These are phyloP conservation scores for Verruconis gallopava DNA, from an alignment of 2,329 filamentous ascomycete genomes.

Conservation along the genomic window DNA sequence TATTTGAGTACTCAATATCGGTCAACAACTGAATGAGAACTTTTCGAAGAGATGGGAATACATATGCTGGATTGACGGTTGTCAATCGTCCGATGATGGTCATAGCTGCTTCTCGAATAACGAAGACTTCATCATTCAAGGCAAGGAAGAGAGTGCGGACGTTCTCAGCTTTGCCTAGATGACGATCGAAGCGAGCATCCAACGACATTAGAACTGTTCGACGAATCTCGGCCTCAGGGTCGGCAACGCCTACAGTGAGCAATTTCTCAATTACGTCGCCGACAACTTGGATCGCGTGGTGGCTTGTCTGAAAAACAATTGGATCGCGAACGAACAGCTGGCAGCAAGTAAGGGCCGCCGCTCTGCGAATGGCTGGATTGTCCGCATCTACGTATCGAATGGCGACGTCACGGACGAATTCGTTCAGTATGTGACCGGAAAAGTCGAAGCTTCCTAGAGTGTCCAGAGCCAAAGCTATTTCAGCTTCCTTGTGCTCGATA, in stretches of 20 bases:
- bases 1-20: slow-evolving; percentile 91
- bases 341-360: slow-evolving; percentile 90
- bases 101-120: slow-evolving; percentile 87
- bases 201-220: slow-evolving; percentile 78
- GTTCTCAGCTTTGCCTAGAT: slow-evolving; percentile 95
- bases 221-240: slow-evolving; percentile 76
- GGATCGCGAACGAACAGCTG: slow-evolving; percentile 95
- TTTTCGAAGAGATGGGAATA: slow-evolving; percentile 90
- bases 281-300: slow-evolving; percentile 92
- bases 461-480: slow-evolving; percentile 85
- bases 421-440: slow-evolving; percentile 75
- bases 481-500: slow-evolving; percentile 67
- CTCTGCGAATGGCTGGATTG: slow-evolving; percentile 83
- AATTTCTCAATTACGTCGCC: slow-evolving; percentile 96
- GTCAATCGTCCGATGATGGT: slow-evolving; percentile 91
- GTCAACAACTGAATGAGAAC: slow-evolving; percentile 92
- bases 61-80: slow-evolving; percentile 85
- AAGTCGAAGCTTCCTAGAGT: slow-evolving; percentile 99
- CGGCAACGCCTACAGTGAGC: slow-evolving; percentile 85
- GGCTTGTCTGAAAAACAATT: slow-evolving; percentile 94
- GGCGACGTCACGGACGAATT: slow-evolving; percentile 95
- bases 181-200: slow-evolving; percentile 86
- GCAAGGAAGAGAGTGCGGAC: slow-evolving; percentile 91
- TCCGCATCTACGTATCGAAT: slow-evolving; percentile 98
- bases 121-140: slow-evolving; percentile 86